Percentiles rank a stretch among this genome's conserved stretches.
Conservation (phyloP, 2,329 filamentous ascomycete genomes). For the Emergomyces orientalis region DNA sequence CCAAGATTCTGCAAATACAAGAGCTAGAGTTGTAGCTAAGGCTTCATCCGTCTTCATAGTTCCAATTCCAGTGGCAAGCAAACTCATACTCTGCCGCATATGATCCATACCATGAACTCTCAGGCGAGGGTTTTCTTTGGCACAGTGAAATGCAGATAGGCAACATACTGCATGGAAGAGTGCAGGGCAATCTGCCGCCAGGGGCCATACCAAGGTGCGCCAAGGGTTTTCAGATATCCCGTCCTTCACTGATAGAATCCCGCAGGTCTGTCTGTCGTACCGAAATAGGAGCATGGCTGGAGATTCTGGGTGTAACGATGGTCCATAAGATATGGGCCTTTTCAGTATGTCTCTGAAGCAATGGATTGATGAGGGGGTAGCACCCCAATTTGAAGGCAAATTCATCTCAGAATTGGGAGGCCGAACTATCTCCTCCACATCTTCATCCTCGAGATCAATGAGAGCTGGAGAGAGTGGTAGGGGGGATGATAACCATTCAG, state of each 20-base stretch:
- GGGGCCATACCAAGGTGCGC: slow-evolving; percentile 60
- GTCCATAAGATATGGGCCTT: slow-evolving; percentile 34
- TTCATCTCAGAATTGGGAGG: slow-evolving; percentile 24
- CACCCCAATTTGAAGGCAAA: not conserved
- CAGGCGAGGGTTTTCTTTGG: slow-evolving; percentile 48
- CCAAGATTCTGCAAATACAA: slow-evolving; percentile 64
- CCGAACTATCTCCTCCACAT: slow-evolving; percentile 49
- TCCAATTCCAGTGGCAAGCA: slow-evolving; percentile 50
- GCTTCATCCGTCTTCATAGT: slow-evolving; percentile 57
- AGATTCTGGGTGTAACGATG: slow-evolving; percentile 43
- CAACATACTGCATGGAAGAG: slow-evolving; percentile 60
- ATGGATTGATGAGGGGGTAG: not conserved
- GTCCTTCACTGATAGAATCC: slow-evolving; percentile 62
- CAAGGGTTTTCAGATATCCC: slow-evolving; percentile 61
- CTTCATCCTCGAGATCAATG: slow-evolving; percentile 28
- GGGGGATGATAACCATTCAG: not conserved
- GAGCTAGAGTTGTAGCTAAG: slow-evolving; percentile 58
- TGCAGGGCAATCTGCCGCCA: slow-evolving; percentile 54
- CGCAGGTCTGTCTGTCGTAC: slow-evolving; percentile 58
- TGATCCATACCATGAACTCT: slow-evolving; percentile 58
- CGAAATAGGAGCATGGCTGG: slow-evolving; percentile 54
- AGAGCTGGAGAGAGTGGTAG: not conserved
- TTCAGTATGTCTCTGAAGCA: slow-evolving; percentile 1
- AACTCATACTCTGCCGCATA: slow-evolving; percentile 55
- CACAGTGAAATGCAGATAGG: slow-evolving; percentile 60